Evolutionary conservation across 2,329 filamentous ascomycete species (phyloP), one percentile per base, ranked within the genome.

Genomic region (Colletotrichum orchidophilum): DNA sequence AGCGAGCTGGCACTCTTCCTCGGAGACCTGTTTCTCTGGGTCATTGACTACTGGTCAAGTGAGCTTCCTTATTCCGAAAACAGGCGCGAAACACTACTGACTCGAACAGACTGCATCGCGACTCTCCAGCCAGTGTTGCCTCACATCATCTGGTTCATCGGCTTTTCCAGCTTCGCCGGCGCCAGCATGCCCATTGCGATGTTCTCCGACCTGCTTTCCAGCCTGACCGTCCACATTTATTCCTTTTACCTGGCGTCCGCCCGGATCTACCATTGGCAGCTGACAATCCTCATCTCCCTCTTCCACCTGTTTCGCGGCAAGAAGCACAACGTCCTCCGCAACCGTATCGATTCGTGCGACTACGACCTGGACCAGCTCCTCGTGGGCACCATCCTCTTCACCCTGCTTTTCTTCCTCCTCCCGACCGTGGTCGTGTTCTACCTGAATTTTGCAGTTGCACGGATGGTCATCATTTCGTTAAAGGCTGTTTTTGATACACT

Each of bases 241-340:
- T 97, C 93, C 1, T 99, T 99, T 81, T 99, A 99, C 81, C 92
- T 98, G 68, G 96, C 97, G 18, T 97, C 95, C 9, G 96, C 96
- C 3, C 92, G 96, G 62, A 98, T 99, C 77, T 99, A 96, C 82
- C 95, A 98, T 83, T 99, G 96, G 96, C 96, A 99, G 82, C 91
- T 99, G 72, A 97, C 93, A 3, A 98, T 99, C 73, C 92, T 99
- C 74, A 92, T 96, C 74, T 98, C 96, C 12, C 90, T 99, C n/a
- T 99, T 99, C 81, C 97, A 99, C 80, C 91, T 99, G 11, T 99
- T 99, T 80, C 94, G 96, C 35, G 97, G 96, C 70, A 98, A 98
- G 85, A 99, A 99, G 81, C 93, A 97, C 79, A 99, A 99, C 76
- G 93, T 99, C 18, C 89, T 99, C 26, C 93, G 97, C 73, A 97